phyloP scores from a whole-genome alignment of 805 yeast genomes.

The Starmera dryadoides region DNA sequence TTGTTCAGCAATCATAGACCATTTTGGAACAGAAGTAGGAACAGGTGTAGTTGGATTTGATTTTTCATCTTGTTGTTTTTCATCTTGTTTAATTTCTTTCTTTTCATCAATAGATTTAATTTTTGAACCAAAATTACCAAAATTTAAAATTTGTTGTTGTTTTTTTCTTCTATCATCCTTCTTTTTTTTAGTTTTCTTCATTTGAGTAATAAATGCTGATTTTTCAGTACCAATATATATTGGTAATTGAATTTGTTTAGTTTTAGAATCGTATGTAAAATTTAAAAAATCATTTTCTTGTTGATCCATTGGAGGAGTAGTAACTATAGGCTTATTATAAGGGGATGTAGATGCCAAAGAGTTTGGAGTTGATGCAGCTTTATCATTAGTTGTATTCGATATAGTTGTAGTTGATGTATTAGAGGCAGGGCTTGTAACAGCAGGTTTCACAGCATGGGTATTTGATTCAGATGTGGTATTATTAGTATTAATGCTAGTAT shows the following conservation, averaged over 20 bases:
- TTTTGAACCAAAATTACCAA: background rate
- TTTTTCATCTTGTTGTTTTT: background rate
- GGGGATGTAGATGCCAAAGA: background rate
- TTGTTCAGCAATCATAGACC: slow-evolving; percentile 17
- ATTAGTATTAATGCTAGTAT: background rate
- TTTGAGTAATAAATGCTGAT: slow-evolving; percentile 5
- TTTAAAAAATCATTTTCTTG: background rate
- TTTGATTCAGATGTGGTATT: too few relatives aligned
- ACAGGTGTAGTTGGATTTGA: slow-evolving; percentile 4
- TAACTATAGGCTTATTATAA: too few relatives aligned
- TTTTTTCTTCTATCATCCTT: slow-evolving; percentile 1
- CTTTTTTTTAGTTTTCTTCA: slow-evolving; percentile 4
- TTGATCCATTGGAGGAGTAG: too few relatives aligned
- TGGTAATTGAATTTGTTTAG: slow-evolving; percentile 1
- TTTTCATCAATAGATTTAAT: background rate
- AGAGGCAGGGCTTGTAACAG: background rate
- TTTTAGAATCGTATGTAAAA: background rate
- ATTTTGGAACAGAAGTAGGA: slow-evolving; percentile 13
- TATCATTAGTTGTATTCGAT: background rate
- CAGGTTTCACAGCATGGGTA: background rate
- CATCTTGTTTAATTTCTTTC: background rate
- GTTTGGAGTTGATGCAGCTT: background rate
- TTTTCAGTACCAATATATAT: slow-evolving; percentile 7
- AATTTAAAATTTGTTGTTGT: slow-evolving; percentile 3
- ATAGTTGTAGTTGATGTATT: background rate